Evolutionary conservation across 2,329 filamentous ascomycete genomes (phyloP), one percentile per base, ranked within the genome.

Genomic region (Pseudofabraea citricarpa): DNA sequence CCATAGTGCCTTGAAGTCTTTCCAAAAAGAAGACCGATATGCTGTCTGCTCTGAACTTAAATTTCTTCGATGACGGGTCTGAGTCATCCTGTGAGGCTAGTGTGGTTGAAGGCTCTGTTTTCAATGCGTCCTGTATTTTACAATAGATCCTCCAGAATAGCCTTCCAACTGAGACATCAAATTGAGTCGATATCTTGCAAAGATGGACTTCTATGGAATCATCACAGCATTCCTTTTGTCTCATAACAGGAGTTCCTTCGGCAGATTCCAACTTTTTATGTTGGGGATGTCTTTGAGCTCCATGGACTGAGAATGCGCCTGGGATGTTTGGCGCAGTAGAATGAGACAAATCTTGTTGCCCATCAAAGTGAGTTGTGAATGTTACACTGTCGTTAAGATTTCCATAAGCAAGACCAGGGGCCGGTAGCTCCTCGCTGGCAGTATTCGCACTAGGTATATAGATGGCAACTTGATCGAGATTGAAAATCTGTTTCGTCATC

Each of bases 221-320:
- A 39, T 57, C 37, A 23, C 10, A 20, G 10, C 18, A n/a, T 32
- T 43, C 36, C 21, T 43, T 31, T 35, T 48, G 20, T 21, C 49
- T 23, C 32, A 36, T 41, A 20, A 52, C 48, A 10, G 60, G 45
- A 31, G 39, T 29, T n/a, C n/a, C n/a, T n/a, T n/a, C n/a, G n/a
- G n/a, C n/a, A n/a, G n/a, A n/a, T n/a, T n/a, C n/a, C n/a, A n/a
- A n/a, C n/a, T n/a, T n/a, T n/a, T n/a, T n/a, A n/a, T n/a, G n/a
- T n/a, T n/a, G n/a, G n/a, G n/a, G n/a, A 29, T 31, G 40, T 31
- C 36, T 26, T 16, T 22, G 41, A 15, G 53, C 29, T 19, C 41
- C 33, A 32, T 68, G 63, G 15, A 77, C 63, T 0, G 79, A 84
- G 56, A 84, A 84, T 2, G 80, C 72, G 1, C 80, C 81, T 2